Percentiles rank a stretch among this genome's conserved stretches.
Evolutionary conservation across 2,329 filamentous ascomycete genomes (phyloP).

Genomic region (Nemania serpens): DNA sequence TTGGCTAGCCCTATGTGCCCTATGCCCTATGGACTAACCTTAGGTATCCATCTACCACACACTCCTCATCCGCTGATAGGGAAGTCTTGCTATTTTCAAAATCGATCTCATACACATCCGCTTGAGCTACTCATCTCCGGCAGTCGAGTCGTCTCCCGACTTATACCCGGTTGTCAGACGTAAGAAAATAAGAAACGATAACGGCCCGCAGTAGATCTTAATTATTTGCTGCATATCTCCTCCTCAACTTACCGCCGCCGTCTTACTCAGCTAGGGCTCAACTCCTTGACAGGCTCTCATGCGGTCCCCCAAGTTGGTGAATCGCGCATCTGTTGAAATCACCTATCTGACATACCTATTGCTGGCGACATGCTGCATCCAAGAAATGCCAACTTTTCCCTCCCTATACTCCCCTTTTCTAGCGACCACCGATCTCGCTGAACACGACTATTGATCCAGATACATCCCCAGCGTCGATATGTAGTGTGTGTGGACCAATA

Average conservation of each 20-base stretch:
- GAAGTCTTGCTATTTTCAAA: constrained; percentile 21
- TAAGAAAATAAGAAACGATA: too few relatives aligned
- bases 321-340: constrained; percentile 10
- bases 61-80: constrained; percentile 10
- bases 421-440: constrained; percentile 19
- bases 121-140: background rate
- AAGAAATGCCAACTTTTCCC: background rate
- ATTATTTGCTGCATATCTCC: background rate
- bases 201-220: too few relatives aligned
- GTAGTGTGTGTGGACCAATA: constrained; percentile 9
- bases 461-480: background rate
- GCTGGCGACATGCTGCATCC: constrained; percentile 17
- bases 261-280: constrained; percentile 20
- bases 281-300: background rate
- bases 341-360: background rate
- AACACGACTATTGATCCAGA: constrained; percentile 6
- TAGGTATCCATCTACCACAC: too few relatives aligned
- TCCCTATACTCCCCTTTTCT: background rate
- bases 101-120: constrained; percentile 11
- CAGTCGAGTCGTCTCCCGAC: constrained; percentile 2
- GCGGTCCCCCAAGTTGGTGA: constrained; percentile 8
- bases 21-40: background rate
- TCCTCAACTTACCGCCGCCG: constrained; percentile 1
- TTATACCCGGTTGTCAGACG: constrained; percentile 17
- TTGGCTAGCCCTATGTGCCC: constrained; percentile 10